phyloP scores from a whole-genome alignment of 805 yeast genomes.

The Nakazawaea holstii region DNA sequence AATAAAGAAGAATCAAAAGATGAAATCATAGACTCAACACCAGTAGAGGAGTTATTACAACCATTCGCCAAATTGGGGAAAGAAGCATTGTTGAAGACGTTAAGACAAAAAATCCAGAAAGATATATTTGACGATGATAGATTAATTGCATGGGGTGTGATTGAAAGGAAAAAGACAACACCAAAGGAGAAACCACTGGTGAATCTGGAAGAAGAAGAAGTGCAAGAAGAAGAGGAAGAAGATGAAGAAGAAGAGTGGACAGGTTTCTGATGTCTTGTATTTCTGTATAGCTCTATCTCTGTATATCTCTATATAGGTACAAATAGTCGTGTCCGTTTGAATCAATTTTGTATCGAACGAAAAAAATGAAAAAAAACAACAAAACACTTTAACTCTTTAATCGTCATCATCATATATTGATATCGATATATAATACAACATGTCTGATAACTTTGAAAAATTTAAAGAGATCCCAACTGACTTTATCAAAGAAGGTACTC shows the following conservation, averaged over 20 bases:
- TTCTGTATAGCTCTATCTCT: neutral
- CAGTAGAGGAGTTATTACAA: conserved; percentile 48
- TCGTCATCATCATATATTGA: neutral
- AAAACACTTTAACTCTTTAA: too few species aligned
- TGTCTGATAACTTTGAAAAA: conserved; percentile 68
- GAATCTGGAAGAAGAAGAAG: conserved; percentile 16
- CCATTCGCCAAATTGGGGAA: conserved; percentile 54
- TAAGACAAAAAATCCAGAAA: conserved; percentile 57
- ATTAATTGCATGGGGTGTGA: conserved; percentile 58
- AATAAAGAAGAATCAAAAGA: conserved; percentile 26
- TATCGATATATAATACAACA: conserved; percentile 10
- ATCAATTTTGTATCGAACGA: too few species aligned
- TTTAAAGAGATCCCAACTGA: conserved; percentile 83
- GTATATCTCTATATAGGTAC: neutral
- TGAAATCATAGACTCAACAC: conserved; percentile 37
- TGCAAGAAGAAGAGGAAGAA: conserved; percentile 23
- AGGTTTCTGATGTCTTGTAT: conserved; percentile 19
- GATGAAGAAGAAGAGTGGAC: conserved; percentile 25
- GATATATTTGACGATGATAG: conserved; percentile 66
- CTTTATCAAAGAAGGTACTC: conserved; percentile 85
- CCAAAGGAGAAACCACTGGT: conserved; percentile 6
- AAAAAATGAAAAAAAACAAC: neutral
- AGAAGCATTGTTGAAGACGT: conserved; percentile 50
- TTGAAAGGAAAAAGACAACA: conserved; percentile 20
- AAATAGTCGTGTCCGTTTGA: too few species aligned